Conservation (phyloP, 441 rosid genomes). For the Sinapis alba region DNA sequence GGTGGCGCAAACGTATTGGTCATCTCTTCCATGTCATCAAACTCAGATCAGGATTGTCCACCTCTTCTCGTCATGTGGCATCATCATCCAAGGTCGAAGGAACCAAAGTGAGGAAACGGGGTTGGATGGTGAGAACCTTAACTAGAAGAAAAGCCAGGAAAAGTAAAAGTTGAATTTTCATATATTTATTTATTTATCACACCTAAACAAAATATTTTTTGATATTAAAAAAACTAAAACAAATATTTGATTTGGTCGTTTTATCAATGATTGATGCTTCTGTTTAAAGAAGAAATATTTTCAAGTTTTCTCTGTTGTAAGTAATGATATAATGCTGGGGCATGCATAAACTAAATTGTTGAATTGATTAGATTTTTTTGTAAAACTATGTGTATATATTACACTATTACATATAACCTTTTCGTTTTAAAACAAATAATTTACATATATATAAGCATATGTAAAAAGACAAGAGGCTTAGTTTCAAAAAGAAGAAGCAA, state of each 20-base stretch:
- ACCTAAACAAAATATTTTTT: not conserved
- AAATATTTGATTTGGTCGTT: conserved; percentile 25
- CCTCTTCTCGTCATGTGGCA: conserved; percentile 64
- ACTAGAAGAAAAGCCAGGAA: conserved; percentile 65
- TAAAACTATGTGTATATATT: not conserved
- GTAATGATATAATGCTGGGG: conserved; percentile 30
- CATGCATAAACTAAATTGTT: conserved; percentile 3
- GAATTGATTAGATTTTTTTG: not conserved
- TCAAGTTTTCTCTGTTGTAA: conserved; percentile 30
- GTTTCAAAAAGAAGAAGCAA: no score
- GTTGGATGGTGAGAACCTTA: conserved; percentile 79
- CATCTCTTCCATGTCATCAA: conserved; percentile 75
- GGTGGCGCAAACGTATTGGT: conserved; percentile 91
- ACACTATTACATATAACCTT: not conserved
- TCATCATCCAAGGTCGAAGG: conserved; percentile 71
- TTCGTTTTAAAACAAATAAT: not conserved
- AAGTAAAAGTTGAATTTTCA: conserved; percentile 33
- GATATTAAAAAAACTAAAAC: not conserved
- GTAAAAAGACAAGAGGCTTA: conserved; percentile 33
- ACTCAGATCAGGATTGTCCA: conserved; percentile 68
- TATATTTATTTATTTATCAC: not conserved
- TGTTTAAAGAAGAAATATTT: conserved; percentile 22
- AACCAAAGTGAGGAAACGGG: conserved; percentile 63
- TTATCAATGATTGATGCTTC: conserved; percentile 35
- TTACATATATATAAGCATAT: not conserved